Conservation (phyloP, 495 filamentous ascomycete genomes). For the Aspergillus carlsbadensis region DNA sequence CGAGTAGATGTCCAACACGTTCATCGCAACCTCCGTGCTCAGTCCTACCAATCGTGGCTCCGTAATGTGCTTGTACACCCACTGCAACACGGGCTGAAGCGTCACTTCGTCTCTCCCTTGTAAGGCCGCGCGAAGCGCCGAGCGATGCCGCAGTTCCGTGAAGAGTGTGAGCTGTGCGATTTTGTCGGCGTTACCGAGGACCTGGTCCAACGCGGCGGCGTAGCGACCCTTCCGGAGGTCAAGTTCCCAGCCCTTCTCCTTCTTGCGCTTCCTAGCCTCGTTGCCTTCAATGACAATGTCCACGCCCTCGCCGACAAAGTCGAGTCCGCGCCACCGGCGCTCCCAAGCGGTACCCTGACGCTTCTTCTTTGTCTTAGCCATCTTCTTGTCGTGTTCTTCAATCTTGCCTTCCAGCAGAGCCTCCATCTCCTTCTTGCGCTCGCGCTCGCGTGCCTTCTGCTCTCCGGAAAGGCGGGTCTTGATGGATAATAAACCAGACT, state of each 20-base stretch:
- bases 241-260: slow-evolving; percentile 73
- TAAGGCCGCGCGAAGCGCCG: slow-evolving; percentile 78
- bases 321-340: slow-evolving; percentile 69
- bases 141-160: slow-evolving; percentile 81
- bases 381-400: slow-evolving; percentile 63
- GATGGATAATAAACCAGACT: slow-evolving; percentile 83
- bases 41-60: slow-evolving; percentile 76
- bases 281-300: slow-evolving; percentile 87
- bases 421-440: slow-evolving; percentile 81
- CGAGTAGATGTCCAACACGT: slow-evolving; percentile 83
- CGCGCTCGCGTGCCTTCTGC: slow-evolving; percentile 72
- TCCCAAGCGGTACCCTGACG: slow-evolving; percentile 67
- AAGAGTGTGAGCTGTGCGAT: slow-evolving; percentile 72
- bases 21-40: slow-evolving; percentile 74
- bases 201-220: slow-evolving; percentile 71
- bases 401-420: slow-evolving; percentile 76
- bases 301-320: slow-evolving; percentile 80
- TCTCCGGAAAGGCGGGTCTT: slow-evolving; percentile 82
- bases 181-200: slow-evolving; percentile 57
- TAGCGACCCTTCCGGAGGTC: slow-evolving; percentile 79
- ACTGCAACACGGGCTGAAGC: slow-evolving; percentile 77
- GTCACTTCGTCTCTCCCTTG: slow-evolving; percentile 78
- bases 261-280: slow-evolving; percentile 53
- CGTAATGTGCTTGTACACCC: slow-evolving; percentile 74
- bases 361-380: slow-evolving; percentile 64